Conservation (phyloP, 371 early-diverging fungal species). For the Mucor irregularis region DNA sequence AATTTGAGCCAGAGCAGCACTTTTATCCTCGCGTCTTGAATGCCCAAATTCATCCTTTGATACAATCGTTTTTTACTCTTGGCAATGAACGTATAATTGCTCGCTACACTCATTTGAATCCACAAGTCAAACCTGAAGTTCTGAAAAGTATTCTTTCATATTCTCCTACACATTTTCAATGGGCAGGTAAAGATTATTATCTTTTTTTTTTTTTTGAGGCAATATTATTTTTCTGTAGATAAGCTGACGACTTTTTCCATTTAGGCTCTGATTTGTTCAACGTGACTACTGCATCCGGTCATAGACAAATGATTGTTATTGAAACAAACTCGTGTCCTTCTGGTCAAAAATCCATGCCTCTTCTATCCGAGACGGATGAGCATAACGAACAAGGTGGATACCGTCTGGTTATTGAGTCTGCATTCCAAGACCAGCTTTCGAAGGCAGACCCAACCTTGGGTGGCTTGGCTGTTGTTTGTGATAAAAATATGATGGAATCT, state of each 20-base stretch:
- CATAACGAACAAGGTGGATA: slow-evolving; percentile 74
- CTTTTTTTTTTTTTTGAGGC: too few species aligned
- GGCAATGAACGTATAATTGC: slow-evolving; percentile 92
- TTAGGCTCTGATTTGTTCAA: slow-evolving; percentile 85
- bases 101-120: slow-evolving; percentile 89
- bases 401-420: slow-evolving; percentile 74
- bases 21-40: slow-evolving; percentile 93
- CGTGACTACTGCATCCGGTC: slow-evolving; percentile 84
- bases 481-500: slow-evolving; percentile 93
- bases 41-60: slow-evolving; percentile 88
- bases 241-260: too few species aligned
- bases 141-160: slow-evolving; percentile 71
- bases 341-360: slow-evolving; percentile 95
- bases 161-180: slow-evolving; percentile 82
- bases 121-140: slow-evolving; percentile 70
- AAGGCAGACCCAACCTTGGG: slow-evolving; percentile 72
- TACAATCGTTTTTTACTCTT: slow-evolving; percentile 83
- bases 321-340: slow-evolving; percentile 95
- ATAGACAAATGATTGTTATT: slow-evolving; percentile 94
- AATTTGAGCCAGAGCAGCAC: slow-evolving; percentile 87
- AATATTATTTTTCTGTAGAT: background rate
- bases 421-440: slow-evolving; percentile 75
- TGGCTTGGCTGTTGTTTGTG: slow-evolving; percentile 87
- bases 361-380: slow-evolving; percentile 82
- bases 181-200: slow-evolving; percentile 74